Evolutionary conservation across 2,329 filamentous ascomycete genomes (phyloP).

Genomic region (Hypomyces rosellus): DNA sequence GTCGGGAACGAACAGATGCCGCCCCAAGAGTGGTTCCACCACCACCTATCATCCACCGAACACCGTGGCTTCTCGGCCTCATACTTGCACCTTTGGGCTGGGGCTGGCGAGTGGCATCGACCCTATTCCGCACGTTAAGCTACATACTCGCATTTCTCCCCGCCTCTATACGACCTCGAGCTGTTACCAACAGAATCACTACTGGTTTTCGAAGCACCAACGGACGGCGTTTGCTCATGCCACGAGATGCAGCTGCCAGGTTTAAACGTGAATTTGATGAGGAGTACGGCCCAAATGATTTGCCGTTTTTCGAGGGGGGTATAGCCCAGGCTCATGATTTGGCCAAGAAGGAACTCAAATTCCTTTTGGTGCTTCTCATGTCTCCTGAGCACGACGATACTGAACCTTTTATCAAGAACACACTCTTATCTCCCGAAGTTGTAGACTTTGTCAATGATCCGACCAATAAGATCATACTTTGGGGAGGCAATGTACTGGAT

Average conservation of each 20-base stretch:
- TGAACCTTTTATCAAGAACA: constrained; percentile 71
- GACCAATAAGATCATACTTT: constrained; percentile 74
- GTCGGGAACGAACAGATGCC: constrained; percentile 44
- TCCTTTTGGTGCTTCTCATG: constrained; percentile 79
- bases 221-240: constrained; percentile 69
- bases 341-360: constrained; percentile 86
- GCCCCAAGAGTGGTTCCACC: constrained; percentile 82
- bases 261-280: constrained; percentile 94
- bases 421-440: constrained; percentile 70
- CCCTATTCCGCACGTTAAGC: constrained; percentile 64
- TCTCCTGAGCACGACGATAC: constrained; percentile 96
- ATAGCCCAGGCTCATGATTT: constrained; percentile 88
- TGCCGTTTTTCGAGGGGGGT: constrained; percentile 81
- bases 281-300: constrained; percentile 66
- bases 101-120: constrained; percentile 64
- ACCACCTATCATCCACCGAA: constrained; percentile 59
- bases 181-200: constrained; percentile 47
- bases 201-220: constrained; percentile 53
- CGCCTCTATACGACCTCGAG: constrained; percentile 50
- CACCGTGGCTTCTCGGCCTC: constrained; percentile 70
- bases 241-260: constrained; percentile 78
- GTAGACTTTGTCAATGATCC: constrained; percentile 67
- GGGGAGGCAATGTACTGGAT: constrained; percentile 90
- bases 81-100: constrained; percentile 77
- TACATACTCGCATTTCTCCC: constrained; percentile 79